Base-by-base conservation (phyloP, 495 filamentous ascomycete genomes). In the Lichenothelia convexa region DNA sequence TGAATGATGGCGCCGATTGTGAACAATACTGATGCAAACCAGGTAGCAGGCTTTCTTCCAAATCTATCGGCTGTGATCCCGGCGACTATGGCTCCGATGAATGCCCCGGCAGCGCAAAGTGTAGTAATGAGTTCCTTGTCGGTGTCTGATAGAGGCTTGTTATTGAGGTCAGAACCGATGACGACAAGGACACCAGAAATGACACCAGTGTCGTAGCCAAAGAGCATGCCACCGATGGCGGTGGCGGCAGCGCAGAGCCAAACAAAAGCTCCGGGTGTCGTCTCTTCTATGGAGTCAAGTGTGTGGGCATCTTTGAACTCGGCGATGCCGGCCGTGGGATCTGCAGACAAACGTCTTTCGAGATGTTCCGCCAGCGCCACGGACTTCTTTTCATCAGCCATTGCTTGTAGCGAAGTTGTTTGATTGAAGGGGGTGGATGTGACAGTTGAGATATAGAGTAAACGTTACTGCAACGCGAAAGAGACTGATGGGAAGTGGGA, bases 201-300 rank as follows among this genome's bases (percentile, higher is more conserved):
- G 11, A 92, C 85, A 29, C 86, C 86, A 15, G 86, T 94, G 48
- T 68, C 65, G 67, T 86, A 93, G 41, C 85, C 85, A 57, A 93
- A 93, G 1, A 93, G 55, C 11, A 93, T 63, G 4, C 85, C 85
- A 41, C 76, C 82, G 21, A 93, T 79, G 3, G 80, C 82, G 6
- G 85, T 83, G 17, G 77, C 73, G 34, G 84, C 61, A 2, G 85
- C 84, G 11, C 93, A 60, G 2, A 71, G 55, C 78, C 80, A 89
- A 39, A 91, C 63, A 34, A 71, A 73, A 11, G 27, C 21, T 1
- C 44, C 43, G 9, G 48, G 48, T 19, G 36, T 35, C 20, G 20
- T 12, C 9, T 8, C 8, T 13, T 7, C 24, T 7, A 7, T 27
- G 8, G 7, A 7, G 8, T 27, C 24, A 13, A 27, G 24, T 13